Conservation (phyloP, 805 yeast genomes). For the Nakazawaea ernobii region DNA sequence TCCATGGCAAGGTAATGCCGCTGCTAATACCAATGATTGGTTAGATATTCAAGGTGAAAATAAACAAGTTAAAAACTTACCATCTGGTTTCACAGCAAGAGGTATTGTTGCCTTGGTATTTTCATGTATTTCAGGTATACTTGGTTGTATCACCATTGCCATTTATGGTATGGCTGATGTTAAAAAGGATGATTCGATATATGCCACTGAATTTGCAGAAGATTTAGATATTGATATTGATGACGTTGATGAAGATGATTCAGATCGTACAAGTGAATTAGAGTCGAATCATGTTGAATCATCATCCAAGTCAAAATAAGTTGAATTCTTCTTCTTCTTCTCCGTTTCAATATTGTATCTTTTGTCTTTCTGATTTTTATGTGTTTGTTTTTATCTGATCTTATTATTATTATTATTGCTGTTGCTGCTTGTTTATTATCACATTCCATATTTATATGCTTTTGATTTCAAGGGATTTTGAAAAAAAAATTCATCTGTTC, state of each 20-base stretch:
- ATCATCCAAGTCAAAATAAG: background rate
- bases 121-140: constrained; percentile 77
- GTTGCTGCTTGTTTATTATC: no score
- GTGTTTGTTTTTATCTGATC: no score
- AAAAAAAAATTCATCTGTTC: no score
- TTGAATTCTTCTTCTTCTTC: background rate
- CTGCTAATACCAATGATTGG: constrained; percentile 63
- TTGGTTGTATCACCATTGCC: constrained; percentile 74
- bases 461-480: no score
- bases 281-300: background rate
- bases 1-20: constrained; percentile 75
- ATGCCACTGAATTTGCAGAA: constrained; percentile 52
- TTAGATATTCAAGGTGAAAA: constrained; percentile 71
- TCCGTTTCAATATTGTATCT: background rate
- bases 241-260: constrained; percentile 25
- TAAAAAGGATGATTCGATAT: constrained; percentile 58
- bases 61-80: constrained; percentile 60
- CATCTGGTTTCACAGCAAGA: constrained; percentile 87
- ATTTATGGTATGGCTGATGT: constrained; percentile 85
- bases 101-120: constrained; percentile 94
- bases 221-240: constrained; percentile 46
- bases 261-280: background rate
- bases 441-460: no score
- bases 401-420: no score
- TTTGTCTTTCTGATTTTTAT: no score